A percentile compares a stretch with the other conserved stretches of the same genome.
Evolutionary conservation across 352 stramenopile genomes (phyloP).

Genomic region (Pythium volutum): DNA sequence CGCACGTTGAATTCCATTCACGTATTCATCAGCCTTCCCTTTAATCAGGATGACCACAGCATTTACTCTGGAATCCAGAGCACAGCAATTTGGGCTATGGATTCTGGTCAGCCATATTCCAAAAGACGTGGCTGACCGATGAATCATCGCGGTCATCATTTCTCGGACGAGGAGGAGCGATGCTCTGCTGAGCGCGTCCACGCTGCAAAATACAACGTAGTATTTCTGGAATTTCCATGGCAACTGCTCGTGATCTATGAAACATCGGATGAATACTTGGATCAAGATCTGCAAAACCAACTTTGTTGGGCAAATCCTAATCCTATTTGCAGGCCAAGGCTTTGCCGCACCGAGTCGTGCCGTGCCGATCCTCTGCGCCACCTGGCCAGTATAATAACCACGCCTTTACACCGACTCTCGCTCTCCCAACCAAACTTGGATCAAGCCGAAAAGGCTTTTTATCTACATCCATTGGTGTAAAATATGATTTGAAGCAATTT

Average conservation of each 20-base stretch:
- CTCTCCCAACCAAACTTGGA: neutral
- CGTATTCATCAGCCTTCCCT: too few relatives aligned
- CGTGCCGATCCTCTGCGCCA: constrained; percentile 3
- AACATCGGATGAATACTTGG: too few relatives aligned
- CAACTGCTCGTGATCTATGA: neutral
- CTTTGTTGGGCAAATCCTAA: too few relatives aligned
- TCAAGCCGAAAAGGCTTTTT: neutral
- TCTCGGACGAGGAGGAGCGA: neutral
- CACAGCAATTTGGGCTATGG: too few relatives aligned
- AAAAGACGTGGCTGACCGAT: too few relatives aligned
- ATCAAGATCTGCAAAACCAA: too few relatives aligned
- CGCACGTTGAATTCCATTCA: too few relatives aligned
- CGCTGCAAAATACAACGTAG: too few relatives aligned
- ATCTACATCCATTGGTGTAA: constrained; percentile 1
- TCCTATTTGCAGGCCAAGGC: neutral
- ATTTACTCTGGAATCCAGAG: too few relatives aligned
- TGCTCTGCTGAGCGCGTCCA: neutral
- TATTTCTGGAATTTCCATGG: neutral
- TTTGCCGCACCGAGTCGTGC: neutral
- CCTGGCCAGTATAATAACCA: too few relatives aligned
- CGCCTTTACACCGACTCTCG: constrained; percentile 19
- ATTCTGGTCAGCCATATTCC: too few relatives aligned
- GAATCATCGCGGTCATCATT: neutral
- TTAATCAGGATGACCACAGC: too few relatives aligned
- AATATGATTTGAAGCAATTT: neutral